Evolutionary conservation across 2,329 filamentous ascomycete genomes (phyloP), one percentile per base, ranked within the genome.

Genomic region (Cylindrodendrum hubeiense): DNA sequence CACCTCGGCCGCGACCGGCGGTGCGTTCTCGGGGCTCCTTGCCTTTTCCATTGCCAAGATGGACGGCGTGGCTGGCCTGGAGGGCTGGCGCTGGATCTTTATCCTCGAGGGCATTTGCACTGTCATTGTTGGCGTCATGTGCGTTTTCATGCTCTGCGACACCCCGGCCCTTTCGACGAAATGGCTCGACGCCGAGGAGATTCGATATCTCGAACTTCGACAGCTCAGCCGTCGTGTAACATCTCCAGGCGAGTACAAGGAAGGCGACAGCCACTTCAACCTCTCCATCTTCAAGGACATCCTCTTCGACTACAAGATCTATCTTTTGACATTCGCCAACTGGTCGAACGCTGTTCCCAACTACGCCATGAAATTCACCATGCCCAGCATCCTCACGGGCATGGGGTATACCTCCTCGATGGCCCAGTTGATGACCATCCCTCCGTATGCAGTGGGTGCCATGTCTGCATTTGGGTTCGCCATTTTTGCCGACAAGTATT

Each of bases 51-150:
- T 85, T 58, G 77, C 79, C 22, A 80, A 83, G 58, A 82, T 85
- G 82, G 77, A 85, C 37, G 84, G 84, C 1, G 66, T 79, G 2
- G 78, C 80, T 1, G 81, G 81, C 0, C 71, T 82, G 0, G 74
- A 75, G 5, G 82, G 83, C 17, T 86, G 83, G 84, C 79, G 82
- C 58, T 87, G 85, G 69, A 86, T 86, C 28, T 88, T 88, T 64
- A 84, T 88, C 49, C 75, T 87, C 3, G 85, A 88, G 68, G 86
- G 86, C 2, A 66, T 84, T 1, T 62, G 79, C 1, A 83, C 83
- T 5, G 76, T 84, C 0, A 30, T 73, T n/a, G 70, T 83, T 9
- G 79, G 76, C 2, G 47, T 78, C 55, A 64, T 72, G 34, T 84
- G 82, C 74, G 82, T 82, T 72, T 80, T 86, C 69, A 77, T 88